phyloP scores from a whole-genome alignment of 306 rosid species.

The Cucurbita argyrosperma region DNA sequence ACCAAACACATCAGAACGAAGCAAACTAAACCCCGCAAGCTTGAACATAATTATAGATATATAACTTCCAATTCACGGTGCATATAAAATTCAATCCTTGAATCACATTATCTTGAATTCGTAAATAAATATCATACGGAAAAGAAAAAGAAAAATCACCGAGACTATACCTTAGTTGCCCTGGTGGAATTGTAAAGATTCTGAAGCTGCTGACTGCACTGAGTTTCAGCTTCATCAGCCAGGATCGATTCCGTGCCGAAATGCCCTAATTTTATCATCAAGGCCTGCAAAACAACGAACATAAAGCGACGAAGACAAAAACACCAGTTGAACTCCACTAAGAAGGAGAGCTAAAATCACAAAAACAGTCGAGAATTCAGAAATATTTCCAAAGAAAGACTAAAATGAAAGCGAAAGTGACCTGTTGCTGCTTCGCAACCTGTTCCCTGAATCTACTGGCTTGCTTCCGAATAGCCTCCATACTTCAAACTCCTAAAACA shows the following conservation, averaged over 20 bases:
- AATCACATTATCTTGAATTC: not conserved
- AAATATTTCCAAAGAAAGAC: not conserved
- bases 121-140: not conserved
- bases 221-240: constrained; percentile 63
- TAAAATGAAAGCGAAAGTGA: constrained; percentile 4
- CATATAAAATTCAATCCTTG: not conserved
- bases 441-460: constrained; percentile 82
- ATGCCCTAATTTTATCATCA: constrained; percentile 67
- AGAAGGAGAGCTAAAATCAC: not conserved
- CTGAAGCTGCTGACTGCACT: constrained; percentile 60
- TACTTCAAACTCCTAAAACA: not conserved
- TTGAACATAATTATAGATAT: not conserved
- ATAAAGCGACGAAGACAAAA: not conserved
- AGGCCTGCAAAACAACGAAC: constrained; percentile 41
- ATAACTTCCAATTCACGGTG: not conserved
- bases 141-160: not conserved
- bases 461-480: constrained; percentile 87
- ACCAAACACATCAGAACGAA: not conserved
- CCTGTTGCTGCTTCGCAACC: constrained; percentile 93
- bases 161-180: constrained; percentile 51
- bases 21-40: not conserved
- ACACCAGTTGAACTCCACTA: not conserved
- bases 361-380: not conserved
- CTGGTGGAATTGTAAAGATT: constrained; percentile 65
- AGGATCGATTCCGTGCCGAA: constrained; percentile 44